These are phyloP conservation scores for Populus hybrid DNA, from an alignment of 441 rosid genomes.

Conservation along the genomic window DNA sequence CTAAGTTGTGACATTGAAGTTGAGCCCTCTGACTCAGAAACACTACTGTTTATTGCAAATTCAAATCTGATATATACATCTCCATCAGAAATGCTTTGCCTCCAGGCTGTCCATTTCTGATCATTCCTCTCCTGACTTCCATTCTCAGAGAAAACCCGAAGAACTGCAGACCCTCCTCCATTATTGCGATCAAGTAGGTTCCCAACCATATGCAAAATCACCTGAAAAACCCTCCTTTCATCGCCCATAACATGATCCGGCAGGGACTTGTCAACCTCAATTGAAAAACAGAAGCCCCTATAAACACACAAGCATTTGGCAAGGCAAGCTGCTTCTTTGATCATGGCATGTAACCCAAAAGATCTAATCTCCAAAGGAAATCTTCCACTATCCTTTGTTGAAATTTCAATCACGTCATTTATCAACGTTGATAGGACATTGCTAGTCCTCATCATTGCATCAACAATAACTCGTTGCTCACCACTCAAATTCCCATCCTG, in stretches of 20 bases:
- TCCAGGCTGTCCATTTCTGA: constrained; percentile 75
- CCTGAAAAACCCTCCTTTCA: constrained; percentile 78
- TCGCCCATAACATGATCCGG: constrained; percentile 80
- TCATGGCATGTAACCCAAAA: constrained; percentile 53
- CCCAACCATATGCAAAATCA: constrained; percentile 82
- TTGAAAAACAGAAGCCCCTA: constrained; percentile 52
- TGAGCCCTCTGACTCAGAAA: constrained; percentile 39
- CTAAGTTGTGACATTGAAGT: constrained; percentile 38
- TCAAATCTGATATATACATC: constrained; percentile 70
- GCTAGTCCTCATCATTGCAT: constrained; percentile 80
- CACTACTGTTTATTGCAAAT: constrained; percentile 38
- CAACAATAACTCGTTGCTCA: constrained; percentile 69
- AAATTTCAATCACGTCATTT: constrained; percentile 81
- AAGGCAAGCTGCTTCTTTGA: constrained; percentile 74
- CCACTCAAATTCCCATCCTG: constrained; percentile 55
- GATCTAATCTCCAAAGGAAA: constrained; percentile 56
- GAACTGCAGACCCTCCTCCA: constrained; percentile 43
- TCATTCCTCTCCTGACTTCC: constrained; percentile 72
- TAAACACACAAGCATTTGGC: constrained; percentile 72
- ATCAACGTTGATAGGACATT: constrained; percentile 73
- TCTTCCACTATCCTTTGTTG: constrained; percentile 54
- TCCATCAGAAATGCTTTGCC: constrained; percentile 49
- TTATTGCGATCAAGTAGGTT: constrained; percentile 50
- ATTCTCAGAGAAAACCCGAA: constrained; percentile 49
- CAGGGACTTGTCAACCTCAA: constrained; percentile 64